These are phyloP conservation scores for Circinella minor DNA, from an alignment of 371 early-diverging fungal genomes.

Conservation along the genomic window DNA sequence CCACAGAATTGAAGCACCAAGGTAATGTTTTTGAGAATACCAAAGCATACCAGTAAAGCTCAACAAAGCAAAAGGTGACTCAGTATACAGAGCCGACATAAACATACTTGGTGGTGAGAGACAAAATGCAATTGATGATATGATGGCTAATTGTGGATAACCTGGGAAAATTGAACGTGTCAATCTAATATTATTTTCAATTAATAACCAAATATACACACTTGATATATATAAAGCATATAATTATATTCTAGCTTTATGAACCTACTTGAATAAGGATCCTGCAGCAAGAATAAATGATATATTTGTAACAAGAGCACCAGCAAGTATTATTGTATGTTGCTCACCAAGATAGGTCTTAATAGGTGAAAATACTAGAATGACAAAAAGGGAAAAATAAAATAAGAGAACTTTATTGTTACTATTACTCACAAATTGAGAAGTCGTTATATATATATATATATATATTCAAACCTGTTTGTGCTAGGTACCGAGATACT, in stretches of 20 bases:
- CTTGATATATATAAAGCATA: too few species aligned
- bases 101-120: conserved; percentile 84
- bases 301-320: conserved; percentile 73
- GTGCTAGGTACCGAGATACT: conserved; percentile 54
- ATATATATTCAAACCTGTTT: conserved; percentile 41
- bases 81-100: conserved; percentile 90
- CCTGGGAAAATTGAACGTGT: conserved; percentile 51
- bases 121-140: conserved; percentile 74
- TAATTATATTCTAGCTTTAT: too few species aligned
- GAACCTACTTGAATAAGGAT: conserved; percentile 65
- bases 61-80: conserved; percentile 83
- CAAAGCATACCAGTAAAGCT: conserved; percentile 81
- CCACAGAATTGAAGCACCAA: conserved; percentile 56
- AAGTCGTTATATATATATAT: not conserved
- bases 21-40: conserved; percentile 43
- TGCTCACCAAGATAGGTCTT: conserved; percentile 45
- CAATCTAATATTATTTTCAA: conserved; percentile 34
- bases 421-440: not conserved
- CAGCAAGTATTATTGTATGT: conserved; percentile 62
- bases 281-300: conserved; percentile 81
- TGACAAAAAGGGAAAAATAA: too few species aligned
- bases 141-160: conserved; percentile 59
- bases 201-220: too few species aligned
- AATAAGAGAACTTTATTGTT: too few species aligned
- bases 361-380: conserved; percentile 49